Conservation (phyloP, 768 basidiomycete genomes). For the Pulveroboletus sp. region DNA sequence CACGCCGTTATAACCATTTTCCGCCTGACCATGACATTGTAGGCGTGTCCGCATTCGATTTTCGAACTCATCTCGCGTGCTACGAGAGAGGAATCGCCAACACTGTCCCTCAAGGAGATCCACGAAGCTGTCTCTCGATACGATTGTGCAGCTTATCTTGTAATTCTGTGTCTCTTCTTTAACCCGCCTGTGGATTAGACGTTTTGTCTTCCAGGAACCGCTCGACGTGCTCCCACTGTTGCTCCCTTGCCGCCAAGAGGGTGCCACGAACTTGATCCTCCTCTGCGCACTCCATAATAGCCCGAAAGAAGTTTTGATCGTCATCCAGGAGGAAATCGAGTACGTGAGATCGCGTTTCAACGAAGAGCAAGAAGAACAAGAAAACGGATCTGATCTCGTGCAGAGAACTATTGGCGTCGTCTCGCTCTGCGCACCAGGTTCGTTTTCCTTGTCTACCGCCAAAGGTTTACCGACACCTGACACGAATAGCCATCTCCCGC, state of each 20-base stretch:
- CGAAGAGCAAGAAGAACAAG: slow-evolving; percentile 13
- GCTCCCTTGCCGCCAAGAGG: slow-evolving; percentile 29
- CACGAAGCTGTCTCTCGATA: slow-evolving; percentile 14
- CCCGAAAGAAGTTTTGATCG: slow-evolving; percentile 43
- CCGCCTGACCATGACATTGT: background rate
- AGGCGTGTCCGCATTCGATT: slow-evolving; percentile 19
- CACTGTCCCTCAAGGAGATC: slow-evolving; percentile 18
- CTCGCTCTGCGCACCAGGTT: slow-evolving; percentile 23
- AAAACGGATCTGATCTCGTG: slow-evolving; percentile 6
- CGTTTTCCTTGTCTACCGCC: background rate
- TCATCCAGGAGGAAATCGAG: slow-evolving; percentile 39
- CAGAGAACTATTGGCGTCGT: slow-evolving; percentile 18
- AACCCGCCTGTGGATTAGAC: background rate
- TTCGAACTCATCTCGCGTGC: slow-evolving; percentile 22
- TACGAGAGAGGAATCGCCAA: background rate
- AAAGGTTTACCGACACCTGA: background rate
- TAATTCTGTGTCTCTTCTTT: background rate
- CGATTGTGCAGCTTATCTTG: slow-evolving; percentile 17
- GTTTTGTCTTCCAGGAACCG: slow-evolving; percentile 33
- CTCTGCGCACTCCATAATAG: slow-evolving; percentile 30
- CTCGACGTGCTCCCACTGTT: slow-evolving; percentile 37
- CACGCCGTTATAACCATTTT: background rate
- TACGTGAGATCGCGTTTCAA: slow-evolving; percentile 18
- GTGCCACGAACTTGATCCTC: slow-evolving; percentile 32
- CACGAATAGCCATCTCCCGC: slow-evolving; percentile 22